Conservation (phyloP, 495 filamentous ascomycete species). For the Trichoderma orchidacearum region DNA sequence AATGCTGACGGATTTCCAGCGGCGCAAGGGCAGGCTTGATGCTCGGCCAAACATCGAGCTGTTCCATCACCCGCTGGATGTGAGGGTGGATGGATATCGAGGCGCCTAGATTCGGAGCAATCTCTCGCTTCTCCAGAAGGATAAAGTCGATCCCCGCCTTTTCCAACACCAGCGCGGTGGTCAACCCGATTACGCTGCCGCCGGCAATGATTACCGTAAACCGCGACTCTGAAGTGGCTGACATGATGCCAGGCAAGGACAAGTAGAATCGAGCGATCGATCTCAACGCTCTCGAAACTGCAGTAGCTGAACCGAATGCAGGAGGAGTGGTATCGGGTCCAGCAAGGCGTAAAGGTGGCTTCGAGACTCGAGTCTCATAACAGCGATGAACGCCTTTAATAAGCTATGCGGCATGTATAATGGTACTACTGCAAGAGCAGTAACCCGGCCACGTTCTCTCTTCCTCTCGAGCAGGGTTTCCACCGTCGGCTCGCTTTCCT, state of each 20-base stretch:
- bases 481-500: too few relatives aligned
- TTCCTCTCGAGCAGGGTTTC: too few relatives aligned
- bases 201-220: conserved; percentile 37
- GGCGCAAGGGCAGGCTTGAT: conserved; percentile 6
- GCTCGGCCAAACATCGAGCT: conserved; percentile 23
- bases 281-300: too few relatives aligned
- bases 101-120: conserved; percentile 26
- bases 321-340: neutral
- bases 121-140: conserved; percentile 28
- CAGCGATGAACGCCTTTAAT: neutral
- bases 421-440: too few relatives aligned
- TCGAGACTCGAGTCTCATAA: neutral
- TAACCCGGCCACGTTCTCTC: too few relatives aligned
- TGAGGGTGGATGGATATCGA: conserved; percentile 11
- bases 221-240: neutral
- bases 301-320: too few relatives aligned
- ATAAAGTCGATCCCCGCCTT: conserved; percentile 25
- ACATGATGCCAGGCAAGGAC: too few relatives aligned
- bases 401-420: neutral
- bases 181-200: conserved; percentile 29
- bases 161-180: conserved; percentile 25
- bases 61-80: conserved; percentile 28
- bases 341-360: neutral
- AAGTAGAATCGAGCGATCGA: too few relatives aligned
- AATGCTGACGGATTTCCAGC: conserved; percentile 6